phyloP scores from a whole-genome alignment of 2,329 filamentous ascomycete species.

The Calonectria honghensis region DNA sequence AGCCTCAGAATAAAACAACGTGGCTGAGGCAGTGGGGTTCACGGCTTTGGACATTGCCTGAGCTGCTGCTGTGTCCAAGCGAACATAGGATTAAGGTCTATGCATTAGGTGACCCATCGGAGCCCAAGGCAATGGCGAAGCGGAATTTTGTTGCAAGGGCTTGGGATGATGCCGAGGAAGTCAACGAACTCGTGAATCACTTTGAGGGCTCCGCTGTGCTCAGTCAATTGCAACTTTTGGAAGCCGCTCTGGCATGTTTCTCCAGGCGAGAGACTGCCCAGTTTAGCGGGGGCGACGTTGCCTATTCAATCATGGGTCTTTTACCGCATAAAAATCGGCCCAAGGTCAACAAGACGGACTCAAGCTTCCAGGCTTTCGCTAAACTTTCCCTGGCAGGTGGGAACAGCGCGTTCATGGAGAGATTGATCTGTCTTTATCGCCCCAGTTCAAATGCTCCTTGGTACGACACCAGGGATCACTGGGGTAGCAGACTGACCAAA shows the following conservation, averaged over 20 bases:
- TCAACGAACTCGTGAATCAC: conserved; percentile 66
- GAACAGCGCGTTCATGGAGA: conserved; percentile 66
- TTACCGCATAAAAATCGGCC: conserved; percentile 61
- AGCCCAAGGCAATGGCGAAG: conserved; percentile 57
- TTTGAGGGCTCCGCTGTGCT: conserved; percentile 66
- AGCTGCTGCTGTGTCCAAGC: conserved; percentile 54
- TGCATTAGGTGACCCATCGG: conserved; percentile 32
- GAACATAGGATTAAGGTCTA: conserved; percentile 47
- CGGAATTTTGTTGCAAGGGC: conserved; percentile 63
- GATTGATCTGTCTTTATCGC: conserved; percentile 66
- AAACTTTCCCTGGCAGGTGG: conserved; percentile 67
- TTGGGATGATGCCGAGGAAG: conserved; percentile 62
- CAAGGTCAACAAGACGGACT: conserved; percentile 61
- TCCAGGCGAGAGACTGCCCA: conserved; percentile 60
- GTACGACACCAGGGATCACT: conserved; percentile 64
- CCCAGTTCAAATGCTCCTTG: conserved; percentile 58
- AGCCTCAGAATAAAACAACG: conserved; percentile 38
- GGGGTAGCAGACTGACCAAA: conserved; percentile 65
- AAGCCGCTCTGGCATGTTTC: conserved; percentile 58
- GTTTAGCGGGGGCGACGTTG: conserved; percentile 63
- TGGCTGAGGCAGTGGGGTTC: conserved; percentile 65
- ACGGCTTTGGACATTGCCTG: conserved; percentile 68
- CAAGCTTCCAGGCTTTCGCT: conserved; percentile 68
- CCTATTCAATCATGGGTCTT: conserved; percentile 69
- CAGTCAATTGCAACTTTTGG: conserved; percentile 63